Conservation (phyloP, 2,329 filamentous ascomycete genomes). For the Aspergillus latus region DNA sequence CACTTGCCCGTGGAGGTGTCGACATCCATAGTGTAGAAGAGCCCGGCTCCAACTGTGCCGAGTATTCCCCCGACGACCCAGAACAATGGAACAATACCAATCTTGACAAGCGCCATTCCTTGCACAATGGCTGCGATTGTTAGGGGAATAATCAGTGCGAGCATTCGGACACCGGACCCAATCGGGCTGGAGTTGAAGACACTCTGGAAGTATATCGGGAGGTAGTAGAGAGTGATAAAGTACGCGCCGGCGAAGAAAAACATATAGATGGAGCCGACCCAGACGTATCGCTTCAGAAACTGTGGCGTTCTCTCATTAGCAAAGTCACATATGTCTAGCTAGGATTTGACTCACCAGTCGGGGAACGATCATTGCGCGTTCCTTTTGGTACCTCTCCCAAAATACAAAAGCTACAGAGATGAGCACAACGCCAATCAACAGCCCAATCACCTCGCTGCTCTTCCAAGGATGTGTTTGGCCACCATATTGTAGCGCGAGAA, state of each 20-base stretch:
- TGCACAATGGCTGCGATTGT: constrained; percentile 26
- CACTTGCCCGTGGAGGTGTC: constrained; percentile 30
- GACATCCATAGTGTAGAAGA: constrained; percentile 37
- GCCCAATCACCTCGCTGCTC: constrained; percentile 51
- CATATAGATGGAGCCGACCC: not conserved
- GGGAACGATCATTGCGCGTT: not conserved
- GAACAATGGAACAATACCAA: not conserved
- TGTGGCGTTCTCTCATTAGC: not conserved
- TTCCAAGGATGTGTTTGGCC: constrained; percentile 55
- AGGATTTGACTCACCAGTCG: not conserved
- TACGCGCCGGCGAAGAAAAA: not conserved
- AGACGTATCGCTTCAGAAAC: constrained; percentile 10
- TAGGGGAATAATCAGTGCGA: constrained; percentile 37
- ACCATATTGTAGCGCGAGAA: constrained; percentile 54
- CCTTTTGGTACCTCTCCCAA: constrained; percentile 20
- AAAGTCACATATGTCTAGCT: not conserved
- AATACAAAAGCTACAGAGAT: not conserved
- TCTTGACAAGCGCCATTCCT: constrained; percentile 26
- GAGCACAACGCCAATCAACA: constrained; percentile 39
- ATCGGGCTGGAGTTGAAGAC: constrained; percentile 43
- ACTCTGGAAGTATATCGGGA: constrained; percentile 51
- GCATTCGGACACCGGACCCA: constrained; percentile 44
- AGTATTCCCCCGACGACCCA: not conserved
- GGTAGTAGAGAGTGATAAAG: constrained; percentile 28
- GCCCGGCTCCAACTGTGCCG: not conserved